Percentiles rank a stretch among this genome's conserved stretches.
Evolutionary conservation across 768 basidiomycete species (phyloP).

Genomic region (Boletus rubropictus): DNA sequence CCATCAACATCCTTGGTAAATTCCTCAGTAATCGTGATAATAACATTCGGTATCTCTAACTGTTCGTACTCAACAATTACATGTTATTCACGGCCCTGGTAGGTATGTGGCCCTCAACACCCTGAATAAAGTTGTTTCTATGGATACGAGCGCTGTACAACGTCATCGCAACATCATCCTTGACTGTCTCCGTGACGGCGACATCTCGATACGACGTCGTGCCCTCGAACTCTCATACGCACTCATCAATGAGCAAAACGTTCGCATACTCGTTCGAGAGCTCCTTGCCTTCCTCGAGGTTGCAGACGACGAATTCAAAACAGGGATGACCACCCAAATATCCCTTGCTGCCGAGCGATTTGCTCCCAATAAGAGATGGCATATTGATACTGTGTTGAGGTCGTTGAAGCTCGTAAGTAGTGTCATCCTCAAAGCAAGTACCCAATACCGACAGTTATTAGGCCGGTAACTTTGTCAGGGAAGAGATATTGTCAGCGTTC

Average conservation of each 20-base stretch:
- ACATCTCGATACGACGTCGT: conserved; percentile 95
- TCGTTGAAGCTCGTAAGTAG: conserved; percentile 79
- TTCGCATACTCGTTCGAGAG: conserved; percentile 87
- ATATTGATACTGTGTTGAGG: conserved; percentile 94
- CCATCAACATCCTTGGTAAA: conserved; percentile 98
- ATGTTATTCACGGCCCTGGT: conserved; percentile 3
- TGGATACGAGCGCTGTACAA: conserved; percentile 97
- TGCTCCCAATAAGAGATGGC: conserved; percentile 98
- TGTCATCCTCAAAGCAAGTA: background rate
- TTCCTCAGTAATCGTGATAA: conserved; percentile 97
- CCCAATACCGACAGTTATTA: conserved; percentile 26
- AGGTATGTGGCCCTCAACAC: conserved; percentile 98
- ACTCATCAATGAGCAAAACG: conserved; percentile 91
- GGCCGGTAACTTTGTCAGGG: conserved; percentile 97
- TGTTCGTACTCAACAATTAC: background rate
- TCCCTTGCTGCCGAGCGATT: conserved; percentile 92
- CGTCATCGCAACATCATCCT: conserved; percentile 97
- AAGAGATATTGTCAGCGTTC: conserved; percentile 92
- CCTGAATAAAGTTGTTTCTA: conserved; percentile 94
- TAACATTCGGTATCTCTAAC: conserved; percentile 80
- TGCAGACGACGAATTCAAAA: conserved; percentile 98
- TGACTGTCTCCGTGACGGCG: conserved; percentile 98
- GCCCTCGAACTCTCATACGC: conserved; percentile 97
- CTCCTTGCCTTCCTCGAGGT: conserved; percentile 95
- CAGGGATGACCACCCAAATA: conserved; percentile 96